Evolutionary conservation across 768 basidiomycete genomes (phyloP), one percentile per base, ranked within the genome.

Genomic region (Mycena leptocephala): DNA sequence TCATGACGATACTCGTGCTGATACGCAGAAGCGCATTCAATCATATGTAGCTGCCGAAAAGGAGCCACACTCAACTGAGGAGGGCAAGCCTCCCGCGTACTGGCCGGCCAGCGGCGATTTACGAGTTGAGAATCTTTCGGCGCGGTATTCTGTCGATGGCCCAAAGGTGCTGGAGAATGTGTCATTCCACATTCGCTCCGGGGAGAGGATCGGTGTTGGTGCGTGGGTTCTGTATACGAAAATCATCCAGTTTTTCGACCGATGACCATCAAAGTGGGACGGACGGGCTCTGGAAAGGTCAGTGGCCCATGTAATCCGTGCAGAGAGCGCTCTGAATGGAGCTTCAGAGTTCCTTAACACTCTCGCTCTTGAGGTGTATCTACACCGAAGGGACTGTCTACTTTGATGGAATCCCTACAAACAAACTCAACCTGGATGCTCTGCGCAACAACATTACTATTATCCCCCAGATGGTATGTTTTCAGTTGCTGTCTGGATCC

Each of bases 51-150:
- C 83, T 22, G 88, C 89, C 71, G 88, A 89, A 24, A 85, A 86
- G 37, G 88, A 90, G 75, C 84, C 86, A 3, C 70, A 75, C 32
- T 69, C 81, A 1, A 80, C 82, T 0, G 66, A 75, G 6, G 67
- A 73, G 0, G 86, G 86, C 30, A 81, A 79, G 32, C 90, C 89
- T 3, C 88, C 90, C 1, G 89, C 89, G 0, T 86, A 88, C 55
- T 90, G 90, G 89, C 89, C 89, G 0, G 83, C 89, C 2, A 87
- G 87, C 0, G 90, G 90, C 11, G 79, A 84, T 24, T 83, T 90
- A 58, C 74, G 81, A 20, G 85, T 89, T 5, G 84, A 90, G 56
- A 84, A 86, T 33, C 79, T 89, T 2, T 85, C 82, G 8, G 89
- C 89, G 9, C 76, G 82, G 22, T 89, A 89, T 76, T 85, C 87